Percentiles rank a stretch among this genome's conserved stretches.
These are phyloP conservation scores for Scutellaria minor DNA, from an alignment of 257 asterid genomes.

Conservation along the genomic window DNA sequence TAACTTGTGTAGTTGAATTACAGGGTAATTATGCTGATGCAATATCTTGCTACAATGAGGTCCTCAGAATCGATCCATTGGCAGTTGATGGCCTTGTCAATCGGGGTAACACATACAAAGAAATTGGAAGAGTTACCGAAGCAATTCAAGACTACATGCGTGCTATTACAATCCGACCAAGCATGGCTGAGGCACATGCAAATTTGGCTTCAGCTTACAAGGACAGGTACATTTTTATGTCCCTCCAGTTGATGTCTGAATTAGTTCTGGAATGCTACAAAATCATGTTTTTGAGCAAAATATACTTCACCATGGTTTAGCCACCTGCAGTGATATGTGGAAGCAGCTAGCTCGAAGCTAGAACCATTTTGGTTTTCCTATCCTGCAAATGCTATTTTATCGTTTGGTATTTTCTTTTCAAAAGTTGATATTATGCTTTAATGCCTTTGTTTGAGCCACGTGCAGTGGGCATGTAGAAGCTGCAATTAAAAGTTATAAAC, in stretches of 20 bases:
- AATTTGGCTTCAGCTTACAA: slow-evolving; percentile 98
- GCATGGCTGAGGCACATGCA: slow-evolving; percentile 99
- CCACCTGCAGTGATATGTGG: slow-evolving; percentile 45
- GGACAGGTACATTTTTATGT: slow-evolving; percentile 65
- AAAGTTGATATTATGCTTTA: slow-evolving; percentile 26
- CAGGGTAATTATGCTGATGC: slow-evolving; percentile 99
- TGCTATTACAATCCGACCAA: slow-evolving; percentile 83
- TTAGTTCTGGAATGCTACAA: slow-evolving; percentile 23
- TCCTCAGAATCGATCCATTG: slow-evolving; percentile 89
- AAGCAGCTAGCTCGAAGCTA: slow-evolving; percentile 53
- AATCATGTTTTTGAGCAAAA: neutral
- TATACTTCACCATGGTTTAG: slow-evolving; percentile 25
- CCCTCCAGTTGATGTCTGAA: neutral
- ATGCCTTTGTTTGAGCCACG: slow-evolving; percentile 27
- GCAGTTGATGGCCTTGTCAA: slow-evolving; percentile 99
- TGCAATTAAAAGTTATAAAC: slow-evolving; percentile 92
- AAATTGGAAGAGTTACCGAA: slow-evolving; percentile 93
- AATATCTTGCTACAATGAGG: slow-evolving; percentile 95
- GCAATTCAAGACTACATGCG: slow-evolving; percentile 89
- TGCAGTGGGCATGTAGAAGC: slow-evolving; percentile 88
- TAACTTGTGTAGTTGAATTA: slow-evolving; percentile 29
- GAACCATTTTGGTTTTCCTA: slow-evolving; percentile 34
- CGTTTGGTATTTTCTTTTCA: slow-evolving; percentile 3
- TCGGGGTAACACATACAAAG: slow-evolving; percentile 97
- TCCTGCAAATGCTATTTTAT: neutral